Conservation (phyloP, 768 basidiomycete genomes). For the Goffeauzyma gilvescens region DNA sequence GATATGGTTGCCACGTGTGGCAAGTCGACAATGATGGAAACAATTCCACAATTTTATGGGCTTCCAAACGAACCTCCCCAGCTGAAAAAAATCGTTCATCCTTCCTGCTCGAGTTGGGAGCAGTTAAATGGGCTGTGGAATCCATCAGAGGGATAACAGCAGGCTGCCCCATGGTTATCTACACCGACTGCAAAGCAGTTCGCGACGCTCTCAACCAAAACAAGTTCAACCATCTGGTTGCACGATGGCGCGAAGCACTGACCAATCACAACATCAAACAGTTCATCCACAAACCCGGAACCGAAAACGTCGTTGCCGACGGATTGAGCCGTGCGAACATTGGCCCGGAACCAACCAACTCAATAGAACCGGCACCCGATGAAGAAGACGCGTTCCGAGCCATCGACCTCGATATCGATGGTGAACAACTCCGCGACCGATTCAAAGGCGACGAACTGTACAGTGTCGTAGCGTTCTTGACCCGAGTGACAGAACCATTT, state of each 20-base stretch:
- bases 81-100: background rate
- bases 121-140: constrained; percentile 1
- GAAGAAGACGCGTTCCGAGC: background rate
- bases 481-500: background rate
- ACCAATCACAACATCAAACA: no score
- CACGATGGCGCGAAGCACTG: no score
- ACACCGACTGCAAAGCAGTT: constrained; percentile 10
- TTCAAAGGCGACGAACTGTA: constrained; percentile 6
- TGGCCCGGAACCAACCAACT: no score
- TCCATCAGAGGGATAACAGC: constrained; percentile 4
- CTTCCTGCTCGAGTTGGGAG: constrained; percentile 7
- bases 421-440: background rate
- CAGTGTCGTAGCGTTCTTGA: constrained; percentile 3
- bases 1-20: constrained; percentile 4
- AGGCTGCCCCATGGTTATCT: constrained; percentile 2
- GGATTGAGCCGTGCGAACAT: background rate
- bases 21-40: background rate
- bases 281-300: constrained; percentile 6
- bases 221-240: background rate
- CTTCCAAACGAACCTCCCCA: constrained; percentile 3
- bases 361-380: background rate
- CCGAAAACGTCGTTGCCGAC: constrained; percentile 9
- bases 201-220: constrained; percentile 2
- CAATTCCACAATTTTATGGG: background rate
- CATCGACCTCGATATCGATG: background rate